These are phyloP conservation scores for Mucor indicus DNA, from an alignment of 371 early-diverging fungal genomes.

Conservation along the genomic window DNA sequence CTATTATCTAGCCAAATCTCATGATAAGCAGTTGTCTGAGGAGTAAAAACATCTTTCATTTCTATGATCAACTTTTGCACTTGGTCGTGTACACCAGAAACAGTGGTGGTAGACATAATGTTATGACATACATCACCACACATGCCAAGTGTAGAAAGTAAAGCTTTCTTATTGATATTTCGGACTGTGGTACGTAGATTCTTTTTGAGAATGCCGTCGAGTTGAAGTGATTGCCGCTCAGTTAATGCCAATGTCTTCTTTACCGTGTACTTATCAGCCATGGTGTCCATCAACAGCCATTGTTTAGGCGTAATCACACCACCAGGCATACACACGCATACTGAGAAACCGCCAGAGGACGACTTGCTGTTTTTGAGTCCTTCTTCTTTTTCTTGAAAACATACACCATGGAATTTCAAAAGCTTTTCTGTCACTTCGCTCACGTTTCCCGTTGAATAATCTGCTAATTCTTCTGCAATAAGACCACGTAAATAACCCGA, in stretches of 20 bases:
- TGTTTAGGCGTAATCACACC: slow-evolving; percentile 83
- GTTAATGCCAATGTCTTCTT: slow-evolving; percentile 88
- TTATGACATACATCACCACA: slow-evolving; percentile 96
- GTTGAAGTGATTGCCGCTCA: slow-evolving; percentile 90
- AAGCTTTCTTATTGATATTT: slow-evolving; percentile 78
- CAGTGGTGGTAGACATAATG: slow-evolving; percentile 85
- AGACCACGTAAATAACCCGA: slow-evolving; percentile 88
- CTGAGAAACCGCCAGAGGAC: slow-evolving; percentile 88
- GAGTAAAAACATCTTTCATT: slow-evolving; percentile 70
- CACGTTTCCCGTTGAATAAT: slow-evolving; percentile 76
- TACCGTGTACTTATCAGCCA: slow-evolving; percentile 74
- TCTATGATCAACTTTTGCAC: slow-evolving; percentile 64
- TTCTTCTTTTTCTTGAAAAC: slow-evolving; percentile 87
- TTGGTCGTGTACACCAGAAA: slow-evolving; percentile 72
- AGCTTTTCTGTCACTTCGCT: slow-evolving; percentile 83
- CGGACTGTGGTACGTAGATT: slow-evolving; percentile 81
- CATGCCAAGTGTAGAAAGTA: slow-evolving; percentile 87
- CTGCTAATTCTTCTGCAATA: slow-evolving; percentile 76
- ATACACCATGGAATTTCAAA: slow-evolving; percentile 92
- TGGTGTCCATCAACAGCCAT: slow-evolving; percentile 84
- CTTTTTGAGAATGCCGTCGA: slow-evolving; percentile 88
- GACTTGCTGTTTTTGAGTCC: slow-evolving; percentile 78
- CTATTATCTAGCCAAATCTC: slow-evolving; percentile 93
- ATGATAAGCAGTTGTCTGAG: slow-evolving; percentile 84
- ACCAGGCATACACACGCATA: slow-evolving; percentile 88